These are phyloP conservation scores for Zymoseptoria tritici DNA, from an alignment of 2,329 filamentous ascomycete species.

Conservation along the genomic window DNA sequence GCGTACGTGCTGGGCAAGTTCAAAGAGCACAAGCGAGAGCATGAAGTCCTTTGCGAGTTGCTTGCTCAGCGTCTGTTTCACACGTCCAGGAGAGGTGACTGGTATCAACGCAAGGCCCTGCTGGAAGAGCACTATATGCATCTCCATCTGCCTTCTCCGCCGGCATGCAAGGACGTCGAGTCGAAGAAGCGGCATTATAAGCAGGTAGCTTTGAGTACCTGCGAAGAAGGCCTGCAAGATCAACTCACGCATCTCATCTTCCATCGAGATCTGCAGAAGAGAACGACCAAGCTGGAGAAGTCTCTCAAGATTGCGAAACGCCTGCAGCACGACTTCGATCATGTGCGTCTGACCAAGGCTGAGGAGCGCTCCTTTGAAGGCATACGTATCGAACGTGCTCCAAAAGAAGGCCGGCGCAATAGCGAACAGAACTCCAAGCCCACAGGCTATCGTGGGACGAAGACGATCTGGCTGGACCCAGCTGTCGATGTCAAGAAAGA, in stretches of 20 bases:
- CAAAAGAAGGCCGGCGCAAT: conserved; percentile 15
- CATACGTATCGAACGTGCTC: conserved; percentile 54
- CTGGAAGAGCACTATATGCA: conserved; percentile 95
- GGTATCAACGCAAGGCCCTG: conserved; percentile 93
- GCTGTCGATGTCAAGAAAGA: conserved; percentile 6
- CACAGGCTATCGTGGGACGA: conserved; percentile 44
- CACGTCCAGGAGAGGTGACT: conserved; percentile 71
- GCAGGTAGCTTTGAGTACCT: conserved; percentile 66
- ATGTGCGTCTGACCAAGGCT: conserved; percentile 70
- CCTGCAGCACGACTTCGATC: conserved; percentile 85
- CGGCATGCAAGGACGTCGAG: conserved; percentile 44
- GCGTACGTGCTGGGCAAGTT: conserved; percentile 70
- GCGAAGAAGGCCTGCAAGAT: conserved; percentile 80
- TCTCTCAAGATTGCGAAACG: conserved; percentile 73
- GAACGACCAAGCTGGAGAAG: conserved; percentile 84
- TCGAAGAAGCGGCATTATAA: conserved; percentile 77
- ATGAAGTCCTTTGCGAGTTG: conserved; percentile 65
- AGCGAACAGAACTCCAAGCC: conserved; percentile 29
- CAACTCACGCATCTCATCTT: conserved; percentile 83
- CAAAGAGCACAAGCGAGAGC: conserved; percentile 72
- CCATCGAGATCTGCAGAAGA: conserved; percentile 90
- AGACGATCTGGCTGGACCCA: conserved; percentile 82
- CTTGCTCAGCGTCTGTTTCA: conserved; percentile 79
- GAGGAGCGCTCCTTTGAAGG: conserved; percentile 69
- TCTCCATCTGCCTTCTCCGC: conserved; percentile 43